Conservation (phyloP, 768 basidiomycete species). For the Rhodotorula kratochvilovae region DNA sequence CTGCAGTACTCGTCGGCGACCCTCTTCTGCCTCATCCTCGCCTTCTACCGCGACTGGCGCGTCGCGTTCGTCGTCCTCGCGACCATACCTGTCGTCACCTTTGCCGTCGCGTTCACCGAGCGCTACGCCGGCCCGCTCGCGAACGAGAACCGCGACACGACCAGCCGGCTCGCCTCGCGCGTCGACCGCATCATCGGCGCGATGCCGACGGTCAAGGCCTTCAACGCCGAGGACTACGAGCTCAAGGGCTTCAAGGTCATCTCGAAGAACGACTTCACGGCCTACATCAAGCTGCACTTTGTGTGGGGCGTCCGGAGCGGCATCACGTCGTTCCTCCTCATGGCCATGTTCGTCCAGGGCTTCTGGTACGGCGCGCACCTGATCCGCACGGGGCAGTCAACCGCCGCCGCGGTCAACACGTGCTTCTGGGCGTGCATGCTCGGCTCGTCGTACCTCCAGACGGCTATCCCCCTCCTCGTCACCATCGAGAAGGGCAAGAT, state of each 20-base stretch:
- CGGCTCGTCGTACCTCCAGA: conserved; percentile 78
- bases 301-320: conserved; percentile 73
- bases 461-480: conserved; percentile 76
- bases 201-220: conserved; percentile 87
- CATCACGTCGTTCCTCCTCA: conserved; percentile 70
- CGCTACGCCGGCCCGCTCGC: conserved; percentile 64
- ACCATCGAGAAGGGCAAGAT: conserved; percentile 75
- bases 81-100: conserved; percentile 72
- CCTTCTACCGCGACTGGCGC: conserved; percentile 70
- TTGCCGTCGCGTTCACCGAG: conserved; percentile 74
- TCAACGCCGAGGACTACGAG: conserved; percentile 68
- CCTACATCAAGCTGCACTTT: conserved; percentile 57
- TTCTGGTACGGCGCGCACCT: conserved; percentile 94
- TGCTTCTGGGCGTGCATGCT: conserved; percentile 97
- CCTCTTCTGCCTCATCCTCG: conserved; percentile 72
- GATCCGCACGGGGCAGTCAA: conserved; percentile 68
- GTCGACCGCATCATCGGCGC: conserved; percentile 70
- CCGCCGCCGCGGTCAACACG: conserved; percentile 79
- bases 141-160: conserved; percentile 60
- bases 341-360: conserved; percentile 90
- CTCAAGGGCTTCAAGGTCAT: conserved; percentile 54
- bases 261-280: conserved; percentile 52
- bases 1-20: conserved; percentile 77
- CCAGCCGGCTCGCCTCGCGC: conserved; percentile 68
- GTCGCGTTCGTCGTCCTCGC: conserved; percentile 90